A percentile compares a stretch with the other conserved stretches of the same genome.
Conservation (phyloP, 345 rosid species). For the rapeseed (Brassica napus) region Da-Ae NC_063451.1:40521501-40522000, state of each 20-base stretch:
- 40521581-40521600: neutral
- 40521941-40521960: neutral
- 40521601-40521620: too few relatives aligned
- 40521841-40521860: neutral
- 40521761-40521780: neutral
- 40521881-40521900: neutral
- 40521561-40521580: too few relatives aligned
- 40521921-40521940: conserved; percentile 13
- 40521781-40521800: neutral
- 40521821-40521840: neutral
- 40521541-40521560: neutral
- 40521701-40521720: neutral
- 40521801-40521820: neutral
- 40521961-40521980: conserved; percentile 15
- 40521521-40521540: neutral
- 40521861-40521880: neutral
- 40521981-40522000: conserved; percentile 24
- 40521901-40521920: conserved; percentile 6
- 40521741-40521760: conserved; percentile 17
- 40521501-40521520: too few relatives aligned
- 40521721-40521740: conserved; percentile 8
- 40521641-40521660: neutral
- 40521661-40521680: neutral
- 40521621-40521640: neutral
- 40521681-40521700: conserved; percentile 15